These are phyloP conservation scores for Daldinia caldariorum DNA, from an alignment of 495 filamentous ascomycete genomes.

Conservation along the genomic window DNA sequence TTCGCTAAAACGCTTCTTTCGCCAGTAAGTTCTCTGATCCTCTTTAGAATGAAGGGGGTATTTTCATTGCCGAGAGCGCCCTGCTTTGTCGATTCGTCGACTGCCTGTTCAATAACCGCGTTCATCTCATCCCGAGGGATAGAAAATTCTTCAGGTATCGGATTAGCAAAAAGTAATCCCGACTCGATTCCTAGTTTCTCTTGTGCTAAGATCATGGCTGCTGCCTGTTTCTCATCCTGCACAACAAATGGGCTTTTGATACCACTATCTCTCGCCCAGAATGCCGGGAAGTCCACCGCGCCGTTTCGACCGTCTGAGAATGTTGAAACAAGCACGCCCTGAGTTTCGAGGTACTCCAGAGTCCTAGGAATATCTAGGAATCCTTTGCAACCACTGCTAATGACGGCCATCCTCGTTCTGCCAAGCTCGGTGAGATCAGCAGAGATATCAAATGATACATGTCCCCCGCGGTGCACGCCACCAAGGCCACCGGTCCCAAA, in stretches of 20 bases:
- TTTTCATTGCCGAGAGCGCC: conserved; percentile 79
- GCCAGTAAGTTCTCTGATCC: conserved; percentile 81
- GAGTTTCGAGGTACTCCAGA: conserved; percentile 93
- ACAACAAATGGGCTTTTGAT: conserved; percentile 78
- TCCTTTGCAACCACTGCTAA: conserved; percentile 92
- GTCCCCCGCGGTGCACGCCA: conserved; percentile 91
- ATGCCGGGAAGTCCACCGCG: conserved; percentile 82
- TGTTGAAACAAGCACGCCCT: conserved; percentile 85
- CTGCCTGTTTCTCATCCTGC: conserved; percentile 80
- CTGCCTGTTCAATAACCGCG: conserved; percentile 73
- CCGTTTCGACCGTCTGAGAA: conserved; percentile 81
- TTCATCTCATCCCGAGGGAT: conserved; percentile 81
- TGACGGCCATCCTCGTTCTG: conserved; percentile 87
- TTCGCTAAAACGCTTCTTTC: conserved; percentile 80
- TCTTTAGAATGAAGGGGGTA: conserved; percentile 85
- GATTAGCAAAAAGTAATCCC: conserved; percentile 88
- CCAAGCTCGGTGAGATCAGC: conserved; percentile 95
- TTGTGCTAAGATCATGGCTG: conserved; percentile 74
- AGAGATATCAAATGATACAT: conserved; percentile 89
- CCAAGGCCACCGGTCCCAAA: conserved; percentile 89
- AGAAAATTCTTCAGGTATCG: conserved; percentile 75
- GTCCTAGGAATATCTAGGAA: conserved; percentile 93
- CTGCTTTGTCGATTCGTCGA: conserved; percentile 73
- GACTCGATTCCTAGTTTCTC: conserved; percentile 71
- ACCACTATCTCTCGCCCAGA: conserved; percentile 88